Evolutionary conservation across 75 land plant species (phyloP).

Genomic region (Larix kaempferi): DNA sequence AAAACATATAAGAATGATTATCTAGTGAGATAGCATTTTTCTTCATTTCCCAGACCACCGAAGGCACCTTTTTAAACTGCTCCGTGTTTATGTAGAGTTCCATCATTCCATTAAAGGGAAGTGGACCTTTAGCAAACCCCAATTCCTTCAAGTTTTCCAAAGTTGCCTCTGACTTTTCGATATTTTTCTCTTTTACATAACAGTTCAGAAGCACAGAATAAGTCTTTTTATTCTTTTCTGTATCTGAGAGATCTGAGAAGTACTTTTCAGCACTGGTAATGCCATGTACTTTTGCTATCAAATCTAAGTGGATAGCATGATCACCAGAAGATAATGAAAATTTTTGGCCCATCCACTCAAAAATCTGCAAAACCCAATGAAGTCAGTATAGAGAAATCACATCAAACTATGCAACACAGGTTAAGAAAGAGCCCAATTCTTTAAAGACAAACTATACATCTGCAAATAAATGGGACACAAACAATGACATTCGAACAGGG

Average conservation of each 20-base stretch:
- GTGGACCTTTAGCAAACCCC: conserved; percentile 23
- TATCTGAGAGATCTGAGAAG: conserved; percentile 18
- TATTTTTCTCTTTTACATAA: conserved; percentile 33
- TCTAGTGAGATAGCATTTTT: conserved; percentile 7
- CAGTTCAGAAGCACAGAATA: conserved; percentile 37
- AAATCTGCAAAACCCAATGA: conserved; percentile 36
- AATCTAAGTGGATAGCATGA: conserved; percentile 48
- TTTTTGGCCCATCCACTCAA: conserved; percentile 64
- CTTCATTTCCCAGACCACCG: conserved; percentile 36
- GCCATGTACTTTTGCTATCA: conserved; percentile 50
- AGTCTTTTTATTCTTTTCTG: conserved; percentile 17
- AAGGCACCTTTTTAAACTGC: conserved; percentile 16
- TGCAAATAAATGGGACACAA: not conserved
- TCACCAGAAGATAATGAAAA: conserved; percentile 40
- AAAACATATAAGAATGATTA: conserved; percentile 36
- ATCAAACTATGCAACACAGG: not conserved
- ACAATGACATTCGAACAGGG: not conserved
- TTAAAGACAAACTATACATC: not conserved
- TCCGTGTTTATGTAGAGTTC: conserved; percentile 36
- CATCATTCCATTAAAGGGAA: conserved; percentile 47
- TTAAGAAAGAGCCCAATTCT: not conserved
- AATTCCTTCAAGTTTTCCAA: conserved; percentile 23
- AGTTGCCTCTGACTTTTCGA: conserved; percentile 39
- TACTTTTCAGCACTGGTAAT: conserved; percentile 34
- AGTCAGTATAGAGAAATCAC: not conserved